Conservation (phyloP, 2,329 filamentous ascomycete genomes). For the Pseudogymnoascus sp. region DNA sequence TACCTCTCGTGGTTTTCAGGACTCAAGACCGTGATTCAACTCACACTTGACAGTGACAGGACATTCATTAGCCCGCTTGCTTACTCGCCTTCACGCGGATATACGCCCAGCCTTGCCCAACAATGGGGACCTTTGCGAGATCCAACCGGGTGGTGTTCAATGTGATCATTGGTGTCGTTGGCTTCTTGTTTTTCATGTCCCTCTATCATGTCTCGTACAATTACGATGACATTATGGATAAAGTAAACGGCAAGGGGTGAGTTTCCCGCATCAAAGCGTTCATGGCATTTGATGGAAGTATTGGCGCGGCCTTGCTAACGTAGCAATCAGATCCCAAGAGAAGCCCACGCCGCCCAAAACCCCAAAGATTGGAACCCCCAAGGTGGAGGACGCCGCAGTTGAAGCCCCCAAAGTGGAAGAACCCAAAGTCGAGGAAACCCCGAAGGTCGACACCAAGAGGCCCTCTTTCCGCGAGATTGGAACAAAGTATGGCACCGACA, state of each 20-base stretch:
- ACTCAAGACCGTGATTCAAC: background rate
- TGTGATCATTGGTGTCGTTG: constrained; percentile 3
- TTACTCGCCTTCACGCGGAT: constrained; percentile 2
- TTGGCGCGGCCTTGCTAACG: background rate
- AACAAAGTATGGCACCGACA: constrained; percentile 33
- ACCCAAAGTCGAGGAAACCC: background rate
- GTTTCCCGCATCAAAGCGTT: background rate
- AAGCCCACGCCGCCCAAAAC: background rate
- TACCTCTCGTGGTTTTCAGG: background rate
- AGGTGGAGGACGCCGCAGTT: background rate
- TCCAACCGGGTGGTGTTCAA: constrained; percentile 4
- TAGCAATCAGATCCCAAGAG: background rate
- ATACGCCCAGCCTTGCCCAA: background rate
- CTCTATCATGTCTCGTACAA: background rate
- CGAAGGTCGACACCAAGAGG: background rate
- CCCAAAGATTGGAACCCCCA: background rate
- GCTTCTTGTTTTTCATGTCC: constrained; percentile 1
- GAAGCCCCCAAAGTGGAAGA: background rate
- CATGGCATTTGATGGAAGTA: background rate
- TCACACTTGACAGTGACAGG: background rate
- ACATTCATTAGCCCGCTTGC: background rate
- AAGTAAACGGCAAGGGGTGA: background rate
- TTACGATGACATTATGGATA: background rate
- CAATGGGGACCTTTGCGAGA: constrained; percentile 3
- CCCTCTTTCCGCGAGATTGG: constrained; percentile 31